Evolutionary conservation across 2,329 filamentous ascomycete genomes (phyloP), one percentile per base, ranked within the genome.

Genomic region (Daldinia eschscholtzii): DNA sequence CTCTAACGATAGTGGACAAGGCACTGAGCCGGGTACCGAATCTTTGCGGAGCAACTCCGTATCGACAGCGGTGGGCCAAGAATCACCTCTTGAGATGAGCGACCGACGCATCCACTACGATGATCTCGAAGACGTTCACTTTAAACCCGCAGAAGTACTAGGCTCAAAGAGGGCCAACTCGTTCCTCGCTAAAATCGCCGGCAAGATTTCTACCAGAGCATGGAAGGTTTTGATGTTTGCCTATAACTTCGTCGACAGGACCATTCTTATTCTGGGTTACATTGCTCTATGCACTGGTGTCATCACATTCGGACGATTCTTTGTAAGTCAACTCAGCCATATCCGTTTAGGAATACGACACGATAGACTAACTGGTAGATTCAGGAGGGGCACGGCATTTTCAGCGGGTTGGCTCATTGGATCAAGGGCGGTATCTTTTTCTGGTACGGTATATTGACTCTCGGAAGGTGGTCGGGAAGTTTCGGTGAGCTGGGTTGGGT

Each of bases 371-470:
- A 65, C 64, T 50, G 55, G 58, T 68, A 70, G 66, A 73, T 67
- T 35, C 72, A 94, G 91, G 90, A 91, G 78, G 91, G 87, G 4
- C 79, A 80, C 23, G 84, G 84, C 2, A 83, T 98, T 64, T 97
- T 95, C 83, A 94, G 90, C 73, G 93, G 95, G 1, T 85, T 98
- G 46, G 95, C 95, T 6, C 95, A 98, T 78, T 97, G 93, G 83
- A 90, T 98, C 79, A 98, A 98, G 79, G 95, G 95, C 52, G 93
- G 93, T 3, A 92, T 98, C 61, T 98, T 98, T 84, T 93, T 98
- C 82, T 96, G 93, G 90, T 93, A 97, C 70, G 95, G 95, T 7
- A 81, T 97, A 20, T 82, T 98, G 67, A 97, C 93, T 0, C 85
- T 98, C 3, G 94, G 93, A 33, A 91, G 95, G 63, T 98, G 93